A percentile compares a stretch with the other conserved stretches of the same genome.
Conservation (phyloP, 2,329 filamentous ascomycete genomes). For the Colletotrichum filicis region DNA sequence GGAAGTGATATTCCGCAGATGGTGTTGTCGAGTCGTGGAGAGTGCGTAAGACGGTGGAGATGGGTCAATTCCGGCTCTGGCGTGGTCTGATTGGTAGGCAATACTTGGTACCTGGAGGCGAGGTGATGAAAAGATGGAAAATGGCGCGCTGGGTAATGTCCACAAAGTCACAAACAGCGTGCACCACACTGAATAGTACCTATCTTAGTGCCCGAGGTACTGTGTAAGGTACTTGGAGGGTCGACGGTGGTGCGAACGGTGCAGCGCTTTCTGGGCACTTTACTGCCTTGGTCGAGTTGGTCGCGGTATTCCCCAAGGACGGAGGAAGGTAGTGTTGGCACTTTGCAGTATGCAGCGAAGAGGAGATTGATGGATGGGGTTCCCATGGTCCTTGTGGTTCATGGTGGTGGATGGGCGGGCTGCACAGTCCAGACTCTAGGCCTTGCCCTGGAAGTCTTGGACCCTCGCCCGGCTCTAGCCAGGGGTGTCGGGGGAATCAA, state of each 20-base stretch:
- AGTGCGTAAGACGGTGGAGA: neutral
- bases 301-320: neutral
- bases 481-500: constrained; percentile 35
- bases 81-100: neutral
- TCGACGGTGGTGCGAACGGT: neutral
- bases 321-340: neutral
- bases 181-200: neutral
- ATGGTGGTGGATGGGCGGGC: neutral
- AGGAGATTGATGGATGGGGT: neutral
- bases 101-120: neutral
- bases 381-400: neutral
- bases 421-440: neutral
- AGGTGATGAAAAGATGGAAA: neutral
- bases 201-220: neutral
- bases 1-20: neutral
- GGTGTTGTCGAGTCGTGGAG: neutral
- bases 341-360: neutral
- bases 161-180: neutral
- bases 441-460: neutral
- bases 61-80: neutral
- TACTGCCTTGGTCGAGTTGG: neutral
- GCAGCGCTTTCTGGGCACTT: neutral
- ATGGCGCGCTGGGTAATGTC: neutral
- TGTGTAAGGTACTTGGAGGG: neutral
- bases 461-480: constrained; percentile 9